These are phyloP conservation scores for Solanum clarkiae DNA, from an alignment of 257 asterid species.

Conservation along the genomic window DNA sequence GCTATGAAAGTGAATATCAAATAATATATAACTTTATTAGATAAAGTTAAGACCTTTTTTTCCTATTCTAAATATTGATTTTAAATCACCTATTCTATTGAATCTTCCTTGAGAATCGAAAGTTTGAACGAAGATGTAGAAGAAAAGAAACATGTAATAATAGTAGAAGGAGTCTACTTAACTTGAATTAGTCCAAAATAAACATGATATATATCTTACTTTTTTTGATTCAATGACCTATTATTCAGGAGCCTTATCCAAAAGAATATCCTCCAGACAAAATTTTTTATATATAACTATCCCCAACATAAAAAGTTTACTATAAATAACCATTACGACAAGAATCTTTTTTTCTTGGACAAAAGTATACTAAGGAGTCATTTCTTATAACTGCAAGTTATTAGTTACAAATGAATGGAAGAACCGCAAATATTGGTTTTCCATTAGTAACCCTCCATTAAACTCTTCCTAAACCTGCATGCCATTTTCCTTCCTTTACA, in stretches of 20 bases:
- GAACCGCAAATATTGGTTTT: conserved; percentile 17
- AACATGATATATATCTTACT: no score
- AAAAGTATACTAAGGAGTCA: not conserved
- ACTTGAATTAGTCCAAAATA: not conserved
- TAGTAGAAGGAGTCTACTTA: not conserved
- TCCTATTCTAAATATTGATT: no score
- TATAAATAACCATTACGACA: not conserved
- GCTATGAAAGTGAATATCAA: no score
- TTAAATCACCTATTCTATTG: no score
- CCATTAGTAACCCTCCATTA: conserved; percentile 13
- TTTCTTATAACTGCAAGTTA: not conserved
- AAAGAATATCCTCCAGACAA: no score
- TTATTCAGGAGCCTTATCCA: no score
- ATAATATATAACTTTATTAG: no score
- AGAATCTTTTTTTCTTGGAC: not conserved
- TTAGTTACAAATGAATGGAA: conserved; percentile 10
- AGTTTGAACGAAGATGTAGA: no score
- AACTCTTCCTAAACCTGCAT: conserved; percentile 13
- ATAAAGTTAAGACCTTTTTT: no score
- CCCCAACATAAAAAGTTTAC: not conserved
- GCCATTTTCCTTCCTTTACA: not conserved
- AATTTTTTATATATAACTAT: no score
- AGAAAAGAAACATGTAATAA: not conserved
- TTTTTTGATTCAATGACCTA: no score
- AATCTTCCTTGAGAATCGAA: no score